phyloP scores from a whole-genome alignment of 2,329 filamentous ascomycete species.

The Cytospora piceae region DNA sequence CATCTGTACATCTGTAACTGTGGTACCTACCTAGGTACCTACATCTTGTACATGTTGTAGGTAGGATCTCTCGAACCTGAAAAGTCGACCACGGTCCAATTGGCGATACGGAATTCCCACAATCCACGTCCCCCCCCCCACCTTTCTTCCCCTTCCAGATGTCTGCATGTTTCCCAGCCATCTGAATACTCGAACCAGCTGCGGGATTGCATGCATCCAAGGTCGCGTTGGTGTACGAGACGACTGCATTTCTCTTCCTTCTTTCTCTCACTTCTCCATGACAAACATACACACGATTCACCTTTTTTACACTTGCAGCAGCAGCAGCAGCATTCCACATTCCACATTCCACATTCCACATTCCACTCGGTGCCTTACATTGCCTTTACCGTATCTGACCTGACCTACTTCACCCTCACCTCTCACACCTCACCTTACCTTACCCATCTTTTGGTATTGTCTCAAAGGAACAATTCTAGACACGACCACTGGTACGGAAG shows the following conservation, averaged over 20 bases:
- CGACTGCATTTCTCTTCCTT: slow-evolving; percentile 26
- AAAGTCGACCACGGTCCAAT: slow-evolving; percentile 10
- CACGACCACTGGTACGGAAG: background rate
- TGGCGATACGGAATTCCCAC: slow-evolving; percentile 14
- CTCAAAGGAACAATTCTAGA: background rate
- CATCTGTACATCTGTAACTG: too few relatives aligned
- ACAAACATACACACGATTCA: slow-evolving; percentile 17
- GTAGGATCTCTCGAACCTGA: slow-evolving; percentile 1
- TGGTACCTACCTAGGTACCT: background rate
- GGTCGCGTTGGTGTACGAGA: slow-evolving; percentile 19
- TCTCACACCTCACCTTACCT: slow-evolving; percentile 2
- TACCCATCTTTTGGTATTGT: background rate
- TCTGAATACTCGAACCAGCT: slow-evolving; percentile 32
- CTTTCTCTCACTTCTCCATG: slow-evolving; percentile 5
- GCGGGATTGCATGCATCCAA: slow-evolving; percentile 20
- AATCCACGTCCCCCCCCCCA: background rate
- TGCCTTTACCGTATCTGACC: slow-evolving; percentile 4
- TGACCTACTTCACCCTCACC: background rate
- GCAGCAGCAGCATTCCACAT: slow-evolving; percentile 20
- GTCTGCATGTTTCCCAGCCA: slow-evolving; percentile 31
- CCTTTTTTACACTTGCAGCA: slow-evolving; percentile 18
- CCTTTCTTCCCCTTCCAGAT: slow-evolving; percentile 11
- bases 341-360: slow-evolving; percentile 1
- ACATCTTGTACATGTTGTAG: too few relatives aligned
- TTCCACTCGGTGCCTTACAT: background rate